Base-by-base conservation (phyloP, 2,329 filamentous ascomycete genomes). In the Exophiala dermatitidis region DNA sequence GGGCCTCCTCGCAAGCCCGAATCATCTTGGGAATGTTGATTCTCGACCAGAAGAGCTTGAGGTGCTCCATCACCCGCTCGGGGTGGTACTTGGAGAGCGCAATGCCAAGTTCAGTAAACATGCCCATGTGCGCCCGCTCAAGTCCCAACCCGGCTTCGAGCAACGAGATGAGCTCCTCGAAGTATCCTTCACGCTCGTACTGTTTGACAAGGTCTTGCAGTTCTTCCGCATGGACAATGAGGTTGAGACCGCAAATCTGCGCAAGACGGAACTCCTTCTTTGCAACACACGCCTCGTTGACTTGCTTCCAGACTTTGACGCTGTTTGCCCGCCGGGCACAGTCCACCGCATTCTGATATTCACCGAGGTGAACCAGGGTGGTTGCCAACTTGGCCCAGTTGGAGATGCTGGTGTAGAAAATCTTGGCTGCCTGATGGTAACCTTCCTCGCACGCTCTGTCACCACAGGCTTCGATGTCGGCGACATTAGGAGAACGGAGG, bases 351-450 rank as follows among this genome's bases (percentile, higher is more conserved):
- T 89, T 89, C 72, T 98, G 94, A 76, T 98, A 97, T 64, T 98
- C 93, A 61, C 85, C 86, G 4, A 98, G 83, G 70, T 97, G 90
- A n/a, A 98, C 93, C 56, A 97, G 81, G 7, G 93, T 98, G 7
- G 93, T 97, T 9, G 93, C 90, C 65, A 98, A 84, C 78, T 98
- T 98, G 52, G 91, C 91, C 93, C 93, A 98, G 80, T 98, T 98
- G 50, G 93, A 98, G 69, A 98, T 95, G 75, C 88, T 97, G 52
- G 83, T 89, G 76, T 84, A 98, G 80, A 97, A 98, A 67, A 98
- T 97, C 82, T 98, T 98, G 61, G 93, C 89, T 41, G 93, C 93
- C 77, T 97, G 86, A 67, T 93, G 91, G 67, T 88, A 84, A 56
- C 91, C 91, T 73, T 98, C 93, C 59, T 84, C 86, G 63, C 95